Conservation (phyloP, 78 protist species). For the Abeoforma whisleri region DNA sequence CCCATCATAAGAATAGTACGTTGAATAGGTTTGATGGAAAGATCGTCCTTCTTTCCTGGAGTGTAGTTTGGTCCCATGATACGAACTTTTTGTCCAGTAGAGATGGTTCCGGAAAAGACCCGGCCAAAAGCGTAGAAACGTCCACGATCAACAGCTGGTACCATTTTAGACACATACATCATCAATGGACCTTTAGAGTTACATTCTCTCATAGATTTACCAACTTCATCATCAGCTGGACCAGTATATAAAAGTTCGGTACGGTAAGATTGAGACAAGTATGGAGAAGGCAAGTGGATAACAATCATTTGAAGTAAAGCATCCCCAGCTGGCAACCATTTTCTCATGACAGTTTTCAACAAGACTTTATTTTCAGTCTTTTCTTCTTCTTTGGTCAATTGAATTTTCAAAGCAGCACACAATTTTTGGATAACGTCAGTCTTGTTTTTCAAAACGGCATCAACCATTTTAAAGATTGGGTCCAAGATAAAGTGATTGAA, state of each 20-base stretch:
- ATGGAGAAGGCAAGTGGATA: conserved; percentile 93
- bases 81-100: conserved; percentile 89
- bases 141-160: conserved; percentile 82
- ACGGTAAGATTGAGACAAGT: conserved; percentile 92
- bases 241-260: conserved; percentile 85
- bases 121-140: conserved; percentile 99
- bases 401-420: conserved; percentile 56
- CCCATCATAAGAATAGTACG: conserved; percentile 99
- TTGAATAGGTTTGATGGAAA: conserved; percentile 87
- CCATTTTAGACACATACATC: conserved; percentile 98
- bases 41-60: conserved; percentile 90
- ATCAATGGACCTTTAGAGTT: conserved; percentile 92
- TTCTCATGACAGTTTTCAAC: conserved; percentile 89
- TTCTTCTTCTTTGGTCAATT: conserved; percentile 72
- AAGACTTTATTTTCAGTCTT: conserved; percentile 71
- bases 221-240: conserved; percentile 80
- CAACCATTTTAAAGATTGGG: conserved; percentile 85
- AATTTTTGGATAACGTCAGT: conserved; percentile 66
- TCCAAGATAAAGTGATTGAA: conserved; percentile 89
- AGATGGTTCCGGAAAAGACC: conserved; percentile 94
- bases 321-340: conserved; percentile 95
- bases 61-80: conserved; percentile 95
- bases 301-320: conserved; percentile 93
- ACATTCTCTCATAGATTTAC: conserved; percentile 65
- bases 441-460: conserved; percentile 79